phyloP scores from a whole-genome alignment of 2,329 filamentous ascomycete genomes.

The Monilinia vaccinii-corymbosi region DNA sequence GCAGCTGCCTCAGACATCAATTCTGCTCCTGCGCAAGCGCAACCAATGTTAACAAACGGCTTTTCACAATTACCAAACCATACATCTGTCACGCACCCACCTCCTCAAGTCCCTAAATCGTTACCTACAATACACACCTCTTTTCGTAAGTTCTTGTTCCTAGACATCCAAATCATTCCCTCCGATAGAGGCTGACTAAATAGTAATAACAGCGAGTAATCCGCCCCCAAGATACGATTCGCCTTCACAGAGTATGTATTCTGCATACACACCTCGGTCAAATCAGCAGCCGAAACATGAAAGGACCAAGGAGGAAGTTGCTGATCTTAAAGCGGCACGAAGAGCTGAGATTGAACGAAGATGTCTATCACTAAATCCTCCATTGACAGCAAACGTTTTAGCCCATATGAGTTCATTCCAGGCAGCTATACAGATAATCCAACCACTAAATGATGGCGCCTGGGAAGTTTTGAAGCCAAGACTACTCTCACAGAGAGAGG shows the following conservation, averaged over 20 bases:
- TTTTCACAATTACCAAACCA: not conserved
- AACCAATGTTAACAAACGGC: not conserved
- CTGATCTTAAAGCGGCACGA: conserved; percentile 53
- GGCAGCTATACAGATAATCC: conserved; percentile 60
- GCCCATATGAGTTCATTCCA: conserved; percentile 66
- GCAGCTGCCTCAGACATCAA: not conserved
- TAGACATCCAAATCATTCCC: not conserved
- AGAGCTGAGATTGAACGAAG: conserved; percentile 64
- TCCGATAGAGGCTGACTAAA: conserved; percentile 1
- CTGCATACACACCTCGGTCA: conserved; percentile 20
- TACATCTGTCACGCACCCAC: not conserved
- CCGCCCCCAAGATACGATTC: conserved; percentile 26
- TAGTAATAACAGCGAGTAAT: conserved; percentile 15
- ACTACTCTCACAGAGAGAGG: conserved; percentile 54
- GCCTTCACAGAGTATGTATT: conserved; percentile 25
- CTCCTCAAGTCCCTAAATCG: conserved; percentile 8
- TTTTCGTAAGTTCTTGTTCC: conserved; percentile 9
- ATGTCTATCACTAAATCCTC: conserved; percentile 56
- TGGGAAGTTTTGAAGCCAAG: conserved; percentile 63
- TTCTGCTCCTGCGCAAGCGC: not conserved
- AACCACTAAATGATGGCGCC: conserved; percentile 56
- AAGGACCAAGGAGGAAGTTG: conserved; percentile 52
- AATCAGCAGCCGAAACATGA: conserved; percentile 32
- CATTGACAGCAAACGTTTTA: conserved; percentile 52
- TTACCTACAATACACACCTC: conserved; percentile 12